phyloP scores from a whole-genome alignment of 257 asterid species.

The Solanum commersonii region DNA sequence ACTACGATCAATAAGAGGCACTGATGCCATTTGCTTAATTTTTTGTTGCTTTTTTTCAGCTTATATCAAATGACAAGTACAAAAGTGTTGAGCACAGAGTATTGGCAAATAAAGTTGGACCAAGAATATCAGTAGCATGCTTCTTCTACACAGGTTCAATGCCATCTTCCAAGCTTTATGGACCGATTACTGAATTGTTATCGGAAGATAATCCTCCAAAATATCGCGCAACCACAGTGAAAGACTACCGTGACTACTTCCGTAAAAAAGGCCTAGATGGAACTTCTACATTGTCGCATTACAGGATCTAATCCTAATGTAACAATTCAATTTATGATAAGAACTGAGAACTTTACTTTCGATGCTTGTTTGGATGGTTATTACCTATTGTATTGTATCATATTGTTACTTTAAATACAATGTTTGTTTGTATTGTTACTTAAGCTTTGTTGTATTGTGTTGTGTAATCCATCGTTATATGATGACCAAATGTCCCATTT shows the following conservation, averaged over 20 bases:
- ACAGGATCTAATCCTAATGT: constrained; percentile 23
- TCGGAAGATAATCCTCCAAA: constrained; percentile 45
- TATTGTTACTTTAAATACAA: not conserved
- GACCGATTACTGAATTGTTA: constrained; percentile 47
- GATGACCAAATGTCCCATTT: not conserved
- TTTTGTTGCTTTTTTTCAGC: constrained; percentile 15
- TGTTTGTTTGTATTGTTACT: not conserved
- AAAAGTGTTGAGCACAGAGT: constrained; percentile 50
- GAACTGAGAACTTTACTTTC: not conserved
- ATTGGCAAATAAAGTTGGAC: constrained; percentile 37
- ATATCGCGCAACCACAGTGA: constrained; percentile 45
- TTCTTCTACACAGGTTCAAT: constrained; percentile 34
- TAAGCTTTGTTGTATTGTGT: not conserved
- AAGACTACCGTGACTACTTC: constrained; percentile 26
- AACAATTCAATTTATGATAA: not conserved
- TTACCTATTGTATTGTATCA: not conserved
- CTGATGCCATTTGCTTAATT: not conserved
- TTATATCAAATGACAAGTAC: constrained; percentile 53
- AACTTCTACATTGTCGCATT: constrained; percentile 30
- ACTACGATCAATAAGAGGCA: not conserved
- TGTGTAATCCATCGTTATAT: not conserved
- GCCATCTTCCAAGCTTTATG: constrained; percentile 27
- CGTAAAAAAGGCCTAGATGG: constrained; percentile 50
- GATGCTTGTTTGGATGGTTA: not conserved
- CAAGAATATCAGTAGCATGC: constrained; percentile 60